A percentile compares a stretch with the other conserved stretches of the same genome.
Conservation (phyloP, 2,329 filamentous ascomycete species). For the Thermoascus crustaceus region DNA sequence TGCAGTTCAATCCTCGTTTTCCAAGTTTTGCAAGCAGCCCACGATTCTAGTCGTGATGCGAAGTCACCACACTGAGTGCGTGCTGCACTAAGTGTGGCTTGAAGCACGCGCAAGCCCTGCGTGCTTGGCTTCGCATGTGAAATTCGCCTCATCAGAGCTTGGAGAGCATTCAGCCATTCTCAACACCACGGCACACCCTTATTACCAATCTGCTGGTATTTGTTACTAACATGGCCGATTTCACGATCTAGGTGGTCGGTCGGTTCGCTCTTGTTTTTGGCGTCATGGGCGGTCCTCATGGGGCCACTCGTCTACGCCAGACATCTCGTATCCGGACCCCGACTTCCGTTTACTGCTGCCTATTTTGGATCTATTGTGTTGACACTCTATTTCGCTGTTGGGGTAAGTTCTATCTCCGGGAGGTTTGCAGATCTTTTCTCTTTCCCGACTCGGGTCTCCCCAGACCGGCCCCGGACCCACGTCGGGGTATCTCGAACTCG, state of each 20-base stretch:
- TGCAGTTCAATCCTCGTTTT: conserved; percentile 1
- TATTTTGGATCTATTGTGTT: conserved; percentile 90
- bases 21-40: too few species aligned
- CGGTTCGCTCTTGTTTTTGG: conserved; percentile 80
- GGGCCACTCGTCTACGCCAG: conserved; percentile 73
- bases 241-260: conserved; percentile 72
- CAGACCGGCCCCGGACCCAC: too few species aligned
- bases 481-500: too few species aligned
- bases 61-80: too few species aligned
- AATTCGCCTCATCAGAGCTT: too few species aligned
- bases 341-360: conserved; percentile 84
- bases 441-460: conserved; percentile 7
- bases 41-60: too few species aligned
- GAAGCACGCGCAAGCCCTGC: too few species aligned
- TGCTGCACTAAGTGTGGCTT: too few species aligned
- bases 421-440: conserved; percentile 9
- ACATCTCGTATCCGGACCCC: conserved; percentile 74
- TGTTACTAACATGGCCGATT: conserved; percentile 17
- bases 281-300: conserved; percentile 91
- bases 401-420: conserved; percentile 54
- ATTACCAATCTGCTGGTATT: too few species aligned
- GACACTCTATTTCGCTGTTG: conserved; percentile 85
- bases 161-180: too few species aligned
- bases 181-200: too few species aligned
- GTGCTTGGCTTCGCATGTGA: too few species aligned